Evolutionary conservation across 164 flowering plant genomes (phyloP).

Genomic region (Nelumbo lutea): DNA sequence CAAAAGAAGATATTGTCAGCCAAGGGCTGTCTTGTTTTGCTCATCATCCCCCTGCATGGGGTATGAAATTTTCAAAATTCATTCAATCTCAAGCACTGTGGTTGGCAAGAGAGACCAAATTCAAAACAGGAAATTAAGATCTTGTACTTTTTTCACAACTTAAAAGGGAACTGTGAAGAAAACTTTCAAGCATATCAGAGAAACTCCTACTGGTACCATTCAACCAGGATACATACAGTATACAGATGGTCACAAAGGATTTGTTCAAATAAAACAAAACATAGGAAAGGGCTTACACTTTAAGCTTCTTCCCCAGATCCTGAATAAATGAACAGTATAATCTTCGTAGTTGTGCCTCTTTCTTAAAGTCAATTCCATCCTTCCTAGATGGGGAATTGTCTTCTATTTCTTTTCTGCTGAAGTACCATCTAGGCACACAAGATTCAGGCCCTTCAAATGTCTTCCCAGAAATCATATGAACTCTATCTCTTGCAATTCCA

Average conservation of each 20-base stretch:
- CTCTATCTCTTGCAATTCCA: conserved; percentile 10
- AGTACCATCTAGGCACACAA: conserved; percentile 42
- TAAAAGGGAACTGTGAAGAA: too few species aligned
- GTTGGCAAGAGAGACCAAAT: too few species aligned
- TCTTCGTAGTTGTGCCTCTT: conserved; percentile 42
- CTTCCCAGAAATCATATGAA: conserved; percentile 1
- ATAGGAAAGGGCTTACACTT: conserved; percentile 40
- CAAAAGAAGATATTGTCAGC: too few species aligned
- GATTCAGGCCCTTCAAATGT: conserved; percentile 19
- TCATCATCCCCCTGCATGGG: too few species aligned
- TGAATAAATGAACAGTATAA: conserved; percentile 55
- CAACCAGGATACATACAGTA: background rate
- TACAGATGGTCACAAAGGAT: background rate
- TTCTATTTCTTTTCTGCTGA: conserved; percentile 46
- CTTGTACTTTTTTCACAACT: too few species aligned
- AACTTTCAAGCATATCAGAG: background rate
- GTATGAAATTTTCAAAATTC: too few species aligned
- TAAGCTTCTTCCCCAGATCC: conserved; percentile 55
- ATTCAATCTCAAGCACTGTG: too few species aligned
- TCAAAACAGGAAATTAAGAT: too few species aligned
- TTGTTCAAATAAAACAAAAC: background rate
- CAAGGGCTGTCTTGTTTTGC: too few species aligned
- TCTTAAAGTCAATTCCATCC: conserved; percentile 47
- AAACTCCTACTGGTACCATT: background rate
- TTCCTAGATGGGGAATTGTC: conserved; percentile 59